phyloP scores from a whole-genome alignment of 179 eudicot species.

The Kewa caespitosa region DNA sequence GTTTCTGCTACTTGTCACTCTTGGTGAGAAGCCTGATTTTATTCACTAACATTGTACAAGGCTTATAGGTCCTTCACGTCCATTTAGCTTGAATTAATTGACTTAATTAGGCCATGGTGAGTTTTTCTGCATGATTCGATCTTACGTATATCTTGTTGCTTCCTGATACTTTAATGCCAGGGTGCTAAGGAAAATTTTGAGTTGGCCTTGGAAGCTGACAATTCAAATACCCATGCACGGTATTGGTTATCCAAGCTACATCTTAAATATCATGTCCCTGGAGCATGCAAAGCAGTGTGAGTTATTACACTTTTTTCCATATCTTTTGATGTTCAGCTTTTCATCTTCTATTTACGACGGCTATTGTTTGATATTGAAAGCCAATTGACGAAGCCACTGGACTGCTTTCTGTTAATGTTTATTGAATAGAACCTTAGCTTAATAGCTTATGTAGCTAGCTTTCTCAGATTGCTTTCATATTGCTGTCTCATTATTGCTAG shows the following conservation, averaged over 20 bases:
- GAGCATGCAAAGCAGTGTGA: conserved; percentile 81
- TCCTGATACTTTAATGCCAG: conserved; percentile 31
- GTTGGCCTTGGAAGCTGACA: conserved; percentile 87
- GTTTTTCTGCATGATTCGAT: too few relatives aligned
- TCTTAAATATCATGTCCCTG: conserved; percentile 80
- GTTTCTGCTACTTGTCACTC: too few relatives aligned
- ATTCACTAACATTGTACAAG: background rate
- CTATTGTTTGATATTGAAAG: background rate
- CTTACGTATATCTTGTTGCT: too few relatives aligned
- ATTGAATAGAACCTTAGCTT: background rate
- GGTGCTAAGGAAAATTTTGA: conserved; percentile 93
- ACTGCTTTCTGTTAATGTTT: background rate
- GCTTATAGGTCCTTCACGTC: background rate
- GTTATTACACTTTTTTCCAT: conserved; percentile 18
- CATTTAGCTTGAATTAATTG: background rate
- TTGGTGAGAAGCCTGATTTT: background rate
- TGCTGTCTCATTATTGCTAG: background rate
- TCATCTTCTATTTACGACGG: background rate
- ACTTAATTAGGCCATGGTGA: background rate
- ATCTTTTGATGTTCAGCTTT: background rate
- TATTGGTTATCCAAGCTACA: conserved; percentile 78
- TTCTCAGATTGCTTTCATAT: background rate
- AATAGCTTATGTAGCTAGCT: conserved; percentile 1
- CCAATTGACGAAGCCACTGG: background rate
- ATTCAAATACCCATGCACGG: conserved; percentile 66